Base-by-base conservation (phyloP, 768 basidiomycete genomes). In the Stropharia rugosoannulata region DNA sequence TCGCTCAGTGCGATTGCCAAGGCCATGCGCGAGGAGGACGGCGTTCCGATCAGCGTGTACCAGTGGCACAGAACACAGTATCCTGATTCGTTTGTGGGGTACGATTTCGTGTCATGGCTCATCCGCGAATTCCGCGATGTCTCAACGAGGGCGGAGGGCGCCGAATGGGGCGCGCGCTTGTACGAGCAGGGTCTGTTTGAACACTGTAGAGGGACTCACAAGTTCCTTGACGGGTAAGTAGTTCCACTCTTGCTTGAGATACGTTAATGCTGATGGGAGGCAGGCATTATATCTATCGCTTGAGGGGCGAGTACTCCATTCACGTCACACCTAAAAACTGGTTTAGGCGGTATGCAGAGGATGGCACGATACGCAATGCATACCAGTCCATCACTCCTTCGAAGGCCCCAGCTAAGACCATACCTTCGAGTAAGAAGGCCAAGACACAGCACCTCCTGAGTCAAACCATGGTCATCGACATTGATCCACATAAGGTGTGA, bases 121-220 rank as follows among this genome's bases (percentile, higher is more conserved):
- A 83, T 91, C n/a, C 82, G 90, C 32, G 90, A 95, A 69, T 98
- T 95, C 65, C 82, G 86, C 29, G 95, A 98, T 66, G 84, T 97
- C 6, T 86, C 89, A 1, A 90, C 88, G 13, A 77, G 92, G 49
- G 84, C 87, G 25, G 89, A 94, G 61, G 96, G 82, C 0, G 73
- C 81, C 15, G 90, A 94, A 58, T 89, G 85, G 83, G 96, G 92
- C 5, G 72, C 78, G 29, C 87, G 80, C 61, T 69, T 98, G 18
- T 80, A 85, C 62, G 87, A 93, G 40, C 85, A 90, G 62, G 94
- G 93, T 1, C 70, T 98, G 32, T 87, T 98, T 64, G 88, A 90
- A 60, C 95, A 97, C 70, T 87, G 89, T 65, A 75, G 85, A 51
- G 83, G 84, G 3, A 74, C 81, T 5, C 94, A 95, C 68, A 85